Base-by-base conservation (phyloP, 1,139 yeast genomes). In the Kluyveromyces sp. region DNA sequence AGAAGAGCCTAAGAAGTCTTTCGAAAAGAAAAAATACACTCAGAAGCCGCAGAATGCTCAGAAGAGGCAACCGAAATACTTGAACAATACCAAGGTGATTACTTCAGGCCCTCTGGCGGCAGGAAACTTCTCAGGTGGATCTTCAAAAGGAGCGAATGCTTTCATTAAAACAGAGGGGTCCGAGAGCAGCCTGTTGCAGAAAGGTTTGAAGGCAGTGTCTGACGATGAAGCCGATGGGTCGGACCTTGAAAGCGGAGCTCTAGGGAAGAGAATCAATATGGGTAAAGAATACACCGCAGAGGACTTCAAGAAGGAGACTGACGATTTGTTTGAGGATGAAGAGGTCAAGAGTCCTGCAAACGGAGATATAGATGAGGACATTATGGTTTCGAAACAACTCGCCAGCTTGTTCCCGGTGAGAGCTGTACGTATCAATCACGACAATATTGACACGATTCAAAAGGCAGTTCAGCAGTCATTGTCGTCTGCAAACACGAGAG, bases 71-170 rank as follows among this genome's bases (percentile, higher is more conserved):
- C 55, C 68, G 19, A 55, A 67, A 42, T 71, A 71, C 39, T 66
- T 78, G 49, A 77, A 75, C 4, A 83, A 83, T 29, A 82, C 89
- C 0, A 85, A 79, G 53, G 66, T 83, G 39, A 80, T 83, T 8
- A 73, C 83, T 1, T 70, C 83, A 1, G 94, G 94, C 26, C 87
- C 89, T 0, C 67, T 83, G 46, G 75, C 87, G 6, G 73, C 83
- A 28, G 86, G 86, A 4, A 75, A 78, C 11, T 83, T 78, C 3
- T 57, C 68, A 12, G 61, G 54, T 56, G 68, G 48, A 15, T 17
- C 41, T 2, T 45, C 49, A 35, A 52, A 51, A 28, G 22, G 47
- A 26, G 50, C 54, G 43, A 52, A 56, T 41, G 58, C 58, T 20
- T 53, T 56, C 40, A 51, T 57, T 33, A 58, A 53, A 33, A 44